Evolutionary conservation across 768 basidiomycete genomes (phyloP).

Genomic region (Lentinula raphanica): DNA sequence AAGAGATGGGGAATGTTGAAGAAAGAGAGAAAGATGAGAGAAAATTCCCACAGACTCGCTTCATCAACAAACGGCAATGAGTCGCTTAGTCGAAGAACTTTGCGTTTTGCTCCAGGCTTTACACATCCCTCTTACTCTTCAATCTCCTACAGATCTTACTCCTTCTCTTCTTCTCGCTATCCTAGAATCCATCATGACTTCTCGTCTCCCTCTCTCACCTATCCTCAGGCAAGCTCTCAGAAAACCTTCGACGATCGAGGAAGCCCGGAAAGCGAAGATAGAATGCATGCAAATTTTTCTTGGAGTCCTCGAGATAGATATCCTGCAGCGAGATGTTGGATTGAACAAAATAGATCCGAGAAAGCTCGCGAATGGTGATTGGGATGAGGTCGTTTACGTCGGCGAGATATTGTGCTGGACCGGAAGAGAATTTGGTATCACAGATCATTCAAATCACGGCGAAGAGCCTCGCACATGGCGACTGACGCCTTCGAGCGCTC

Average conservation of each 20-base stretch:
- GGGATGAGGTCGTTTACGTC: conserved; percentile 63
- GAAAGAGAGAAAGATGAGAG: no score
- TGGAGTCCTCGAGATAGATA: conserved; percentile 64
- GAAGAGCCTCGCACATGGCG: conserved; percentile 5
- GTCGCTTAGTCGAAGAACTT: conserved; percentile 28
- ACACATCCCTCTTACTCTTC: conserved; percentile 39
- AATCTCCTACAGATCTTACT: conserved; percentile 57
- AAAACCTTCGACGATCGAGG: conserved; percentile 29
- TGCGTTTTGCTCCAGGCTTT: conserved; percentile 44
- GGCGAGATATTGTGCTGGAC: conserved; percentile 70
- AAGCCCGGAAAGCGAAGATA: conserved; percentile 35
- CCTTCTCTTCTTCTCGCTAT: conserved; percentile 68
- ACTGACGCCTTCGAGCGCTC: conserved; percentile 16
- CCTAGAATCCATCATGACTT: conserved; percentile 54
- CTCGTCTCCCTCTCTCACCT: conserved; percentile 46
- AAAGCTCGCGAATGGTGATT: conserved; percentile 55
- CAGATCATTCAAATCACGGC: neutral
- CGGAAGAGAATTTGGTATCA: conserved; percentile 26
- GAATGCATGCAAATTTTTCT: conserved; percentile 72
- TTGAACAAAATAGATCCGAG: conserved; percentile 62
- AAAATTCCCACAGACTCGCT: neutral
- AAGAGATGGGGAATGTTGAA: no score
- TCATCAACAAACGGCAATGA: neutral
- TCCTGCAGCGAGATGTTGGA: conserved; percentile 56
- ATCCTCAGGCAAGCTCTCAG: conserved; percentile 11